Base-by-base conservation (phyloP, 75 land plant species). In the Cupressus sempervirens region DNA sequence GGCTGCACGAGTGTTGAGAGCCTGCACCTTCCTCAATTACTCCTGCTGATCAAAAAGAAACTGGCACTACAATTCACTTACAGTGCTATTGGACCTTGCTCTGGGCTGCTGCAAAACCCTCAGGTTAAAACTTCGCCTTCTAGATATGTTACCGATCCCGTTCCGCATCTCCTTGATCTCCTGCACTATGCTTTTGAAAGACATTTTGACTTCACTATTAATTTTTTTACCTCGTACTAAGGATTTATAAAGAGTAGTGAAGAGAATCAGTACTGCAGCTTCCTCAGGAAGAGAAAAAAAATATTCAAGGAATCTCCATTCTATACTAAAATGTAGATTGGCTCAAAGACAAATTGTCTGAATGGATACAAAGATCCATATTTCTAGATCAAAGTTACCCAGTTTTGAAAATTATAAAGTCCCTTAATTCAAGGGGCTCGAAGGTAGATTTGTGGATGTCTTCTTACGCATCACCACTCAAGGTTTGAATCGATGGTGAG, bases 111-210 rank as follows among this genome's bases (percentile, higher is more conserved):
- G 86, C 43, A 86, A 62, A 73, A 89, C 76, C 88, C 91, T 90
- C 43, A 87, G 65, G 38, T 88, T 89, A 68, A 88, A 90, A 32
- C 89, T 88, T 38, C 91, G 46, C 53, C 82, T 82, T 70, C 91
- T 70, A 4, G 93, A 88, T 1, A 91, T 86, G 74, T 86, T 91
- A 48, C 93, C 93, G n/a, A 91, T 81, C 53, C 91, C 92, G 34
- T 88, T 88, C 82, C 90, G 89, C 74, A 93, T 16, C 10, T 34
- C 41, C 46, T 38, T 76, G n/a, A 76, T 41, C 43, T 76, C 80
- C 8, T 46, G 45, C 9, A 41, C 45, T 76, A 38, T 76, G 46
- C 45, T 76, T 76, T 76, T 72, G 35, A 72, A 72, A 72, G 74
- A 72, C 74, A 72, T 72, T 0, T 72, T 29, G 74, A 32, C 35